phyloP scores from a whole-genome alignment of 306 rosid species.

The Vigna angularis region DNA sequence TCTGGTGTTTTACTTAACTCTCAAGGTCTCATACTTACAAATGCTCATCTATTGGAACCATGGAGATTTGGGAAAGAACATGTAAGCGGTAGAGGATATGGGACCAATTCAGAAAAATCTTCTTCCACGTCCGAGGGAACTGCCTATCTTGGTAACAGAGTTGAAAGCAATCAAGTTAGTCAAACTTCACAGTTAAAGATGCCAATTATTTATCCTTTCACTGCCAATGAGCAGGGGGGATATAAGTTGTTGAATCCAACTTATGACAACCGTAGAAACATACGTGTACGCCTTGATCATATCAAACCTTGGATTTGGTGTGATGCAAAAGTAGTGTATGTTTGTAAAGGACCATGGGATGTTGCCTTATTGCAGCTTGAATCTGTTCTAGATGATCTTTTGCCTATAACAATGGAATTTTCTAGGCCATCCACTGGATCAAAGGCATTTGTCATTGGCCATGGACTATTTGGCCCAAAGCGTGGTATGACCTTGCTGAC shows the following conservation, averaged over 20 bases:
- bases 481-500: constrained; percentile 60
- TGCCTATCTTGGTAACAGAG: constrained; percentile 36
- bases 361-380: constrained; percentile 87
- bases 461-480: constrained; percentile 93
- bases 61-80: constrained; percentile 88
- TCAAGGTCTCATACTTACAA: constrained; percentile 90
- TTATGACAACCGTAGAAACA: constrained; percentile 55
- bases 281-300: constrained; percentile 84
- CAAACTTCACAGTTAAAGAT: constrained; percentile 40
- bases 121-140: constrained; percentile 48
- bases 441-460: constrained; percentile 83
- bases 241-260: constrained; percentile 45
- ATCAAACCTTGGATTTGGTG: constrained; percentile 80
- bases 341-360: constrained; percentile 94
- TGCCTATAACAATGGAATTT: constrained; percentile 66
- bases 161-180: constrained; percentile 45
- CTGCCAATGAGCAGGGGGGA: constrained; percentile 49
- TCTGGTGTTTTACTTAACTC: constrained; percentile 82
- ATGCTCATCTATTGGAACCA: constrained; percentile 92
- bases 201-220: constrained; percentile 44
- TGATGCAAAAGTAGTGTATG: constrained; percentile 74
- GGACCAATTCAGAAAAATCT: constrained; percentile 44
- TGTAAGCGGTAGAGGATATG: constrained; percentile 50
- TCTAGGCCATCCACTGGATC: constrained; percentile 77
- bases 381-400: constrained; percentile 70